Conservation (phyloP, 768 basidiomycete genomes). For the Serpula lacrymans region DNA sequence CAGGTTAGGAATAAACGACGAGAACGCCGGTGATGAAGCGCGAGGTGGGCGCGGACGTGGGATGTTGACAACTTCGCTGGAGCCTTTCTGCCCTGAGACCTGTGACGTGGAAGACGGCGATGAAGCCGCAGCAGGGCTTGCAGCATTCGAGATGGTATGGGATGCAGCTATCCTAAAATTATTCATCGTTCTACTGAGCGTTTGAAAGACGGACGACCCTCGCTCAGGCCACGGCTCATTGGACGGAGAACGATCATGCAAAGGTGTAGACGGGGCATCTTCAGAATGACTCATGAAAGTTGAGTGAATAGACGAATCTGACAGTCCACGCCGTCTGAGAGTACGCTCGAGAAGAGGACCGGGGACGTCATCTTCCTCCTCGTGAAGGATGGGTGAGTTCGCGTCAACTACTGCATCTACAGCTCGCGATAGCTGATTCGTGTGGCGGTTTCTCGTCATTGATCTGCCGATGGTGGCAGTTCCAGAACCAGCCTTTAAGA, state of each 20-base stretch:
- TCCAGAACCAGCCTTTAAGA: constrained; percentile 14
- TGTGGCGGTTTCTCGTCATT: constrained; percentile 12
- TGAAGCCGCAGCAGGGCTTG: constrained; percentile 6
- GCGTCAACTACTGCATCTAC: constrained; percentile 80
- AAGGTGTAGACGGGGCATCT: constrained; percentile 13
- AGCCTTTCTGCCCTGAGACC: constrained; percentile 5
- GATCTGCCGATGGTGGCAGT: constrained; percentile 22
- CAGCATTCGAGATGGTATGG: constrained; percentile 22
- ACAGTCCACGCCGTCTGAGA: constrained; percentile 75
- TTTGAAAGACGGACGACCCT: constrained; percentile 50
- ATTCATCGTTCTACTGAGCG: constrained; percentile 52
- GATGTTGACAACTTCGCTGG: constrained; percentile 6
- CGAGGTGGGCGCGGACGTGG: constrained; percentile 19
- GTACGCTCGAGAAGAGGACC: constrained; percentile 63
- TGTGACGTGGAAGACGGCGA: constrained; percentile 9
- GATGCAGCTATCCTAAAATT: constrained; percentile 39
- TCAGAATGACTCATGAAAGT: constrained; percentile 65
- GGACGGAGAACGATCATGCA: constrained; percentile 4
- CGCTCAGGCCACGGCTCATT: constrained; percentile 35
- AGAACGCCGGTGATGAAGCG: constrained; percentile 17
- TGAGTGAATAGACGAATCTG: constrained; percentile 90
- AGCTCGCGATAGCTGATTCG: constrained; percentile 50
- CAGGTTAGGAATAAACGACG: constrained; percentile 29
- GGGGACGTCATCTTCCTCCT: constrained; percentile 37
- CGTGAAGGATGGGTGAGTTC: constrained; percentile 23